Evolutionary conservation across 177 flowering plant genomes (phyloP).

Genomic region (Vitis hybrid): DNA sequence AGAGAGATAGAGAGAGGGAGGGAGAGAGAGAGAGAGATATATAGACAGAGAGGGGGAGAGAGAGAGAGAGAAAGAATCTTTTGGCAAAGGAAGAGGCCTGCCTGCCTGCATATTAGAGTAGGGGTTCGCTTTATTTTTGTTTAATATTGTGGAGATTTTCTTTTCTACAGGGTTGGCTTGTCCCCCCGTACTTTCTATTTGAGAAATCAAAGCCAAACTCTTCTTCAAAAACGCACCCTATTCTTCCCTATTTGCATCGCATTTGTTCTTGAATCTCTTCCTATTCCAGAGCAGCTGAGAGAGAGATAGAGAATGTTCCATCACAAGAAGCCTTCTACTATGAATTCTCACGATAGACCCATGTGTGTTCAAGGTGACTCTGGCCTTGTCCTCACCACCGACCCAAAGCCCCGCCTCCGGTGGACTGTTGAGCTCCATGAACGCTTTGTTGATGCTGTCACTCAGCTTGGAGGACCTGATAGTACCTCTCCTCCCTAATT

Average conservation of each 20-base stretch:
- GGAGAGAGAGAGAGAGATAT: constrained; percentile 2
- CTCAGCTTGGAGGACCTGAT: constrained; percentile 98
- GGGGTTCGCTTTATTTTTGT: constrained; percentile 21
- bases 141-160: constrained; percentile 4
- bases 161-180: constrained; percentile 19
- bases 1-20: background rate
- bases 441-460: constrained; percentile 94
- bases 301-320: constrained; percentile 78
- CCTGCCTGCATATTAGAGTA: constrained; percentile 24
- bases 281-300: constrained; percentile 22
- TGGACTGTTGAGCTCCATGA: constrained; percentile 99
- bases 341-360: constrained; percentile 73
- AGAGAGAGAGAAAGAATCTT: constrained; percentile 21
- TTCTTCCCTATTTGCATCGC: constrained; percentile 61
- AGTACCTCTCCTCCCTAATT: constrained; percentile 37
- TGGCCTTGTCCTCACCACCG: constrained; percentile 95
- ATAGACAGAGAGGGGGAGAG: constrained; percentile 1
- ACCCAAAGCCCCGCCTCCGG: constrained; percentile 96
- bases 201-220: constrained; percentile 10
- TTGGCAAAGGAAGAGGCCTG: constrained; percentile 34
- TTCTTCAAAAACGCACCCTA: constrained; percentile 74
- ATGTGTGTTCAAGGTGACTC: constrained; percentile 96
- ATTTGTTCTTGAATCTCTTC: constrained; percentile 83
- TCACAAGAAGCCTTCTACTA: constrained; percentile 74
- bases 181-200: constrained; percentile 10